Evolutionary conservation across 768 basidiomycete species (phyloP).

Genomic region (Suillus bovinus): DNA sequence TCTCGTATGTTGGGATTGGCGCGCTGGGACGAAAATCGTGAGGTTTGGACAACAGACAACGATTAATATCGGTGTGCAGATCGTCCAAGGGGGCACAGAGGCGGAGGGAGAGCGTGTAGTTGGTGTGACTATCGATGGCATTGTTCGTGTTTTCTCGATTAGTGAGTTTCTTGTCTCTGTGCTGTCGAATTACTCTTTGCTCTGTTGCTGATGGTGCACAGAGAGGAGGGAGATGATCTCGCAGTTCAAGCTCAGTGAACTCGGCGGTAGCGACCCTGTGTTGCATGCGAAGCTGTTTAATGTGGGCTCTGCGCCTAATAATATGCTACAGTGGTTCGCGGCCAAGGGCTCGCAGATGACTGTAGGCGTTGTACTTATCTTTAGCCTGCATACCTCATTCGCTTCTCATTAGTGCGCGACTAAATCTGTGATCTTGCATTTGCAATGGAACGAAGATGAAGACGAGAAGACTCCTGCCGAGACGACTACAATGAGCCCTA

Average conservation of each 20-base stretch:
- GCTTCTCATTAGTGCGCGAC: conserved; percentile 69
- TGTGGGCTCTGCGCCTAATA: conserved; percentile 80
- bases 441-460: conserved; percentile 84
- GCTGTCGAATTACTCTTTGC: background rate
- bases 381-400: background rate
- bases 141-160: conserved; percentile 89
- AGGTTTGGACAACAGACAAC: conserved; percentile 93
- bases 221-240: conserved; percentile 85
- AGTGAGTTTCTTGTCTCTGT: conserved; percentile 46
- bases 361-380: conserved; percentile 40
- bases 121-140: conserved; percentile 90
- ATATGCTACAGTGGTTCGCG: conserved; percentile 94
- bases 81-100: conserved; percentile 45
- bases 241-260: conserved; percentile 83
- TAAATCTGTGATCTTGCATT: conserved; percentile 80
- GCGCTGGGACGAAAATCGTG: conserved; percentile 84
- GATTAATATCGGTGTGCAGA: conserved; percentile 87
- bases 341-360: conserved; percentile 91
- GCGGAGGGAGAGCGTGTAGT: conserved; percentile 79
- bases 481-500: conserved; percentile 25
- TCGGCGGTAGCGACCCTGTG: conserved; percentile 67
- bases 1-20: conserved; percentile 89
- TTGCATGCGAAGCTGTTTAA: conserved; percentile 69
- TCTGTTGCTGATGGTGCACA: conserved; percentile 34
- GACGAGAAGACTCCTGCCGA: conserved; percentile 18